phyloP scores from a whole-genome alignment of 2,329 filamentous ascomycete genomes.

The Claviceps sp. region DNA sequence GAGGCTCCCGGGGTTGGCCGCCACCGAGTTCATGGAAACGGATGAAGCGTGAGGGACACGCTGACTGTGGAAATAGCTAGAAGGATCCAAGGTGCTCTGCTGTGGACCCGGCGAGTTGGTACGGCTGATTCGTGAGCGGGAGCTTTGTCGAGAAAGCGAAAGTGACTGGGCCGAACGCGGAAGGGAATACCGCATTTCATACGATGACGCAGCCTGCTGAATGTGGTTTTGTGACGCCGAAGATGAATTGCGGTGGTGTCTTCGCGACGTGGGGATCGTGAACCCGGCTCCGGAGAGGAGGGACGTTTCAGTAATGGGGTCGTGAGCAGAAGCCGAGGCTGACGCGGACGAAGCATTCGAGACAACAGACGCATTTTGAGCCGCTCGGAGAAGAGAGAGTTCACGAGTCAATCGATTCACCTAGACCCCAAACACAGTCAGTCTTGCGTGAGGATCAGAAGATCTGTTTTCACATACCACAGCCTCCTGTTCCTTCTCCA shows the following conservation, averaged over 20 bases:
- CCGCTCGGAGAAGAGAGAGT: conserved; percentile 64
- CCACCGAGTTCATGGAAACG: conserved; percentile 23
- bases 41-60: conserved; percentile 24
- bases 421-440: conserved; percentile 26
- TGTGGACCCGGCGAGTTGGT: conserved; percentile 33
- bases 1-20: conserved; percentile 26
- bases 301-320: conserved; percentile 34
- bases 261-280: conserved; percentile 39
- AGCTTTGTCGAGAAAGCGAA: conserved; percentile 40
- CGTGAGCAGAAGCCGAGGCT: conserved; percentile 36
- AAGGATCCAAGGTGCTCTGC: conserved; percentile 30
- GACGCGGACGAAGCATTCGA: conserved; percentile 53
- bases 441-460: too few relatives aligned
- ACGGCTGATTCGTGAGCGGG: conserved; percentile 37
- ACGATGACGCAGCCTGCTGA: conserved; percentile 22
- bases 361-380: conserved; percentile 52
- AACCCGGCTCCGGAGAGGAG: conserved; percentile 45
- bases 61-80: conserved; percentile 36
- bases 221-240: conserved; percentile 38
- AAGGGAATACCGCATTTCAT: conserved; percentile 28
- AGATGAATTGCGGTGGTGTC: conserved; percentile 46
- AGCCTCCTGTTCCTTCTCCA: conserved; percentile 92
- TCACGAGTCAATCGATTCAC: conserved; percentile 90
- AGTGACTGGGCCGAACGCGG: conserved; percentile 31
- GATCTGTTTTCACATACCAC: conserved; percentile 44